phyloP scores from a whole-genome alignment of 129 eudicot genomes.

The Centaurea solstitialis region DNA sequence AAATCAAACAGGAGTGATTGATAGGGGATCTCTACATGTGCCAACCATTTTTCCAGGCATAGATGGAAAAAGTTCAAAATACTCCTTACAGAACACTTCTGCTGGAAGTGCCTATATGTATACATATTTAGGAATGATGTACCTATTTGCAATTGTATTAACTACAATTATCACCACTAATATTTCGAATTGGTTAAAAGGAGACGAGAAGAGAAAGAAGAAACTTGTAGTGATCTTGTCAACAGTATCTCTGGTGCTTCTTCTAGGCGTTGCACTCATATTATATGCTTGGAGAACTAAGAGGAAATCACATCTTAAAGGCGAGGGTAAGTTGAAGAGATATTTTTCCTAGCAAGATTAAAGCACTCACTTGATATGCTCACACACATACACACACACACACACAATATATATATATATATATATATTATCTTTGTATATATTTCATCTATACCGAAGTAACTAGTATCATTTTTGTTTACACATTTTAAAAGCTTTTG shows the following conservation, averaged over 20 bases:
- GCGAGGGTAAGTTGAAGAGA: no score
- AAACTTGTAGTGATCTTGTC: constrained; percentile 2
- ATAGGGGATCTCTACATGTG: no score
- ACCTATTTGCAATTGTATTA: not conserved
- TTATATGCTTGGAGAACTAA: constrained; percentile 8
- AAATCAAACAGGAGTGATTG: not conserved
- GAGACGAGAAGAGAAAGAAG: not conserved
- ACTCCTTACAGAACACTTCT: not conserved
- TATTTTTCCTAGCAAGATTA: not conserved
- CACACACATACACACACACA: no score
- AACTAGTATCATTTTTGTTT: not conserved
- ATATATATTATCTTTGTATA: no score
- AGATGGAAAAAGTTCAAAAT: not conserved
- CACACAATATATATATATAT: no score
- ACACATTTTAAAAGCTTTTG: not conserved
- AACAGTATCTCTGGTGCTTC: not conserved
- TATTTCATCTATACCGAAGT: no score
- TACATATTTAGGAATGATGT: no score
- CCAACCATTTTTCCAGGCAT: no score
- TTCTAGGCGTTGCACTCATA: not conserved
- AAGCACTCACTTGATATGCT: not conserved
- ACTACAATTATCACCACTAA: not conserved
- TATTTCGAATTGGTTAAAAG: not conserved
- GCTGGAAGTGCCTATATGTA: no score
- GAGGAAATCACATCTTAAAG: no score